phyloP scores from a whole-genome alignment of 805 yeast species.

The Ogataea methylovora region DNA sequence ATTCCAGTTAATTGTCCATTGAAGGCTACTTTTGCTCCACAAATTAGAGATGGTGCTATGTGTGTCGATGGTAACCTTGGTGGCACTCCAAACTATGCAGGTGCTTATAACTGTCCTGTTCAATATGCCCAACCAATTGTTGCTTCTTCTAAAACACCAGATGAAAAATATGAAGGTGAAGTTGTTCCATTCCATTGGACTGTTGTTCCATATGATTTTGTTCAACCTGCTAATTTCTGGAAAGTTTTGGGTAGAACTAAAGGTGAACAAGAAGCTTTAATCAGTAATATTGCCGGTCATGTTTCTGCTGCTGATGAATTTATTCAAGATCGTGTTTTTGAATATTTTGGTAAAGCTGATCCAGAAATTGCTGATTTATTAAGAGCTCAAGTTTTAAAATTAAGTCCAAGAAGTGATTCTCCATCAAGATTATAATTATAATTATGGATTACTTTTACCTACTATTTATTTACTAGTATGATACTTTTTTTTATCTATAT shows the following conservation, averaged over 20 bases:
- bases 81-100: slow-evolving; percentile 66
- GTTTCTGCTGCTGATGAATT: slow-evolving; percentile 59
- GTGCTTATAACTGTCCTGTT: slow-evolving; percentile 42
- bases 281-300: slow-evolving; percentile 79
- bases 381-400: slow-evolving; percentile 51
- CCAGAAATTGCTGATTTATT: slow-evolving; percentile 60
- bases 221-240: slow-evolving; percentile 74
- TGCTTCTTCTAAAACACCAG: slow-evolving; percentile 15
- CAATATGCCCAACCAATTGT: slow-evolving; percentile 35
- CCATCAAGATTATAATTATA: slow-evolving; percentile 17
- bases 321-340: slow-evolving; percentile 74
- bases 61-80: slow-evolving; percentile 65
- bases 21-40: slow-evolving; percentile 55
- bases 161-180: slow-evolving; percentile 26
- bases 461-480: no score
- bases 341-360: slow-evolving; percentile 67
- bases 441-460: background rate
- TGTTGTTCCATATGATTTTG: slow-evolving; percentile 56
- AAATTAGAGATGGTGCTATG: slow-evolving; percentile 80
- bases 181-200: slow-evolving; percentile 79
- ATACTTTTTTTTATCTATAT: no score
- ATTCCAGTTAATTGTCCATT: slow-evolving; percentile 88
- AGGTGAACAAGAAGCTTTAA: slow-evolving; percentile 78
- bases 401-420: slow-evolving; percentile 36
- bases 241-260: slow-evolving; percentile 68